Evolutionary conservation across 352 stramenopile genomes (phyloP).

Genomic region (Phytophthora syringae): DNA sequence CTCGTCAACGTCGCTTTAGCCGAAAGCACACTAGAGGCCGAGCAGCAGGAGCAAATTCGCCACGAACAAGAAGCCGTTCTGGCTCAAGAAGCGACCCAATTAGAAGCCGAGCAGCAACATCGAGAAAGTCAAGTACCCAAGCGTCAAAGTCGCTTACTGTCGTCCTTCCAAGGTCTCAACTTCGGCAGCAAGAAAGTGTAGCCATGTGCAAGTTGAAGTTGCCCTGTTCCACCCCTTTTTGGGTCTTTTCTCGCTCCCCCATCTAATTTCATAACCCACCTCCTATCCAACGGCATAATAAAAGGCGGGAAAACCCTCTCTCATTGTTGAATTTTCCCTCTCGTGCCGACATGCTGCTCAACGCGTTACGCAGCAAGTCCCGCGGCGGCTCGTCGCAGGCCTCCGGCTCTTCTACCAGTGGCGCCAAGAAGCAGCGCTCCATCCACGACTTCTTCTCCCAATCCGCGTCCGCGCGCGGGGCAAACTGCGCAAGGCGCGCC

Average conservation of each 20-base stretch:
- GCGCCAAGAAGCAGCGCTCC: constrained; percentile 80
- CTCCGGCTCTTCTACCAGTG: not conserved
- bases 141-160: constrained; percentile 16
- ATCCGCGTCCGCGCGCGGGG: constrained; percentile 18
- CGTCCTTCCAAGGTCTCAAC: constrained; percentile 25
- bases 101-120: constrained; percentile 16
- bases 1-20: constrained; percentile 57
- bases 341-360: constrained; percentile 38
- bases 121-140: constrained; percentile 21
- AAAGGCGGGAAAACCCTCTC: constrained; percentile 32
- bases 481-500: constrained; percentile 48
- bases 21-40: constrained; percentile 46
- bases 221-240: too few relatives aligned
- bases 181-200: constrained; percentile 28
- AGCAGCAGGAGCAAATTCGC: constrained; percentile 43
- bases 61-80: constrained; percentile 25
- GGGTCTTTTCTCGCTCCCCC: not conserved
- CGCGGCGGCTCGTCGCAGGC: constrained; percentile 15
- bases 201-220: not conserved
- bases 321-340: constrained; percentile 14
- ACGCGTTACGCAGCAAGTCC: constrained; percentile 47
- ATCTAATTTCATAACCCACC: not conserved
- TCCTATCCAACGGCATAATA: not conserved
- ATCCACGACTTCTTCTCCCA: constrained; percentile 89
- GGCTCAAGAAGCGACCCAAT: constrained; percentile 5